A percentile compares a stretch with the other conserved stretches of the same genome.
phyloP scores from a whole-genome alignment of 2,329 filamentous ascomycete species.

The Epichloe sylvatica region DNA sequence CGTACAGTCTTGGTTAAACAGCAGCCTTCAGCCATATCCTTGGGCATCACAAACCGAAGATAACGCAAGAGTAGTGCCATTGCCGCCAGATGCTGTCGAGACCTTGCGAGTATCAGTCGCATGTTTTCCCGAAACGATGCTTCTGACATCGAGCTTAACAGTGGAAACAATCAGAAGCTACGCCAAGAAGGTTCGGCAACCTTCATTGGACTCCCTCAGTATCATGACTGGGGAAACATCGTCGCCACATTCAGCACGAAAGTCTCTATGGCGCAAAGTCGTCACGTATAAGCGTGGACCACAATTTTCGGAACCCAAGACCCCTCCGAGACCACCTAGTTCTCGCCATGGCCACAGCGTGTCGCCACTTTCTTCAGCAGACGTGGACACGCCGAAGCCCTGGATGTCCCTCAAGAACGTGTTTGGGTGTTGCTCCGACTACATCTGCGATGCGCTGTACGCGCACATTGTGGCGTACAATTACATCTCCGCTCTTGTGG shows the following conservation, averaged over 20 bases:
- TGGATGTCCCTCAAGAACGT: constrained; percentile 36
- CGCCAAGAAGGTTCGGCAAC: constrained; percentile 38
- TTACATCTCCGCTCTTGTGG: constrained; percentile 31
- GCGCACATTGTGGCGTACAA: constrained; percentile 46
- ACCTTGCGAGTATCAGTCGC: constrained; percentile 38
- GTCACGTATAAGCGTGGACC: constrained; percentile 16
- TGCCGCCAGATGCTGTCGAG: constrained; percentile 40
- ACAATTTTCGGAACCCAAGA: constrained; percentile 1
- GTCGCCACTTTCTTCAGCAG: constrained; percentile 8
- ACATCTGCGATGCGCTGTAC: constrained; percentile 44
- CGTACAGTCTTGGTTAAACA: constrained; percentile 24
- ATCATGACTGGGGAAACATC: constrained; percentile 10
- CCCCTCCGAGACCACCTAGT: background rate
- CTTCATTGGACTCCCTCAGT: constrained; percentile 12
- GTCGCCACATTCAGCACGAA: constrained; percentile 9
- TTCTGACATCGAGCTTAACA: constrained; percentile 39
- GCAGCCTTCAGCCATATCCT: constrained; percentile 17
- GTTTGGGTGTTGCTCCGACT: constrained; percentile 38
- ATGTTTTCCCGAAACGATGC: constrained; percentile 47
- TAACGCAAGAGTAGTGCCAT: constrained; percentile 27
- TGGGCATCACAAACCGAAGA: constrained; percentile 20
- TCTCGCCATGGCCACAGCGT: constrained; percentile 4
- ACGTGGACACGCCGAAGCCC: constrained; percentile 15
- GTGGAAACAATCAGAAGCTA: constrained; percentile 45
- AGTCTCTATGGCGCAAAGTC: constrained; percentile 24